Evolutionary conservation across 176 grass and related monocot genomes (phyloP).

Genomic region (Lolium multiflorum): DNA sequence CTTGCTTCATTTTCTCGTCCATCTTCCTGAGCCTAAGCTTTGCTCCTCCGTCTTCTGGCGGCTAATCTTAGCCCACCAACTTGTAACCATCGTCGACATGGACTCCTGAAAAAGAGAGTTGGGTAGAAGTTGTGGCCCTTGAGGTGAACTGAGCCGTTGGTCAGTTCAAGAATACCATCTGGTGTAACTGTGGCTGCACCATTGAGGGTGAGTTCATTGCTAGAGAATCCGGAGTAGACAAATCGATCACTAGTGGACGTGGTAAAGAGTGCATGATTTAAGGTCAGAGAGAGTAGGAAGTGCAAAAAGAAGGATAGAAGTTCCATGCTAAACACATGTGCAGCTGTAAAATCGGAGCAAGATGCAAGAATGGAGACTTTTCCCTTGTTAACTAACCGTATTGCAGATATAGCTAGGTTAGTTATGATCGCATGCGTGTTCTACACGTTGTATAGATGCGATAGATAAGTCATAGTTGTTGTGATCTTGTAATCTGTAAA

Average conservation of each 20-base stretch:
- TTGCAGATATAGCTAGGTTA: no score
- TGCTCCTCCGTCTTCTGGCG: no score
- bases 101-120: not conserved
- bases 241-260: not conserved
- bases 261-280: not conserved
- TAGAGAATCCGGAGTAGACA: slow-evolving; percentile 38
- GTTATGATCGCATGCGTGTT: no score
- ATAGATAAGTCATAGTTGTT: no score
- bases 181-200: slow-evolving; percentile 20
- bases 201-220: slow-evolving; percentile 45
- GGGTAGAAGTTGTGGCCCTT: slow-evolving; percentile 46
- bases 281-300: not conserved
- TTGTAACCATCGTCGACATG: no score
- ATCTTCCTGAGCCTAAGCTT: no score
- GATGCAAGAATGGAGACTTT: not conserved
- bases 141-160: slow-evolving; percentile 1
- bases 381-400: no score
- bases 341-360: not conserved
- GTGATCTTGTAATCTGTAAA: no score
- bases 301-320: not conserved
- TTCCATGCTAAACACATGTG: not conserved
- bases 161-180: slow-evolving; percentile 31
- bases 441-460: no score
- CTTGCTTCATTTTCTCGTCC: no score
- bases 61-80: no score